Evolutionary conservation across 2,329 filamentous ascomycete genomes (phyloP).

Genomic region (Venturiaceae sp.): DNA sequence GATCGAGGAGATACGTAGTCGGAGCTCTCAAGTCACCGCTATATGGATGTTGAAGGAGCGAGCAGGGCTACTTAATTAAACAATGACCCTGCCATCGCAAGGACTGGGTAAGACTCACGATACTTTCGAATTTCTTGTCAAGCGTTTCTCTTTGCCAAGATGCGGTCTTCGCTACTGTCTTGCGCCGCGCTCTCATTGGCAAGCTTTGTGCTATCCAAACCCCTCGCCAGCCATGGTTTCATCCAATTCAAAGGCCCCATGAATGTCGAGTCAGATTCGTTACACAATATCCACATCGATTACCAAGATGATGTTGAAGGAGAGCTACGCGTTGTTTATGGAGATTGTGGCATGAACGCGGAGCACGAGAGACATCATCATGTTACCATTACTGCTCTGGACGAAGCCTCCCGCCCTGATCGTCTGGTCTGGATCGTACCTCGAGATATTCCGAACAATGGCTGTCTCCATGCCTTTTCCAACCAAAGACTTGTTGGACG

Average conservation of each 20-base stretch:
- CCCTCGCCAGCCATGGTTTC: background rate
- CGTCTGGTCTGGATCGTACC: conserved; percentile 40
- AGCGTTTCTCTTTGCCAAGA: background rate
- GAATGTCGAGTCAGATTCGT: conserved; percentile 25
- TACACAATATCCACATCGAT: conserved; percentile 41
- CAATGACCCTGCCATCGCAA: background rate
- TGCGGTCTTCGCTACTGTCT: background rate
- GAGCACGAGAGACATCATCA: conserved; percentile 31
- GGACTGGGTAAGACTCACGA: background rate
- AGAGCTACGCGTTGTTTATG: conserved; percentile 34
- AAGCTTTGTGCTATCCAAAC: background rate
- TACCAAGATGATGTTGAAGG: conserved; percentile 34
- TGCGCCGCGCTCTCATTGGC: background rate
- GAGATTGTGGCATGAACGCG: conserved; percentile 28
- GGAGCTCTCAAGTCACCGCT: background rate
- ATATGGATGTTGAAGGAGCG: background rate
- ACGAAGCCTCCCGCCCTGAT: conserved; percentile 27
- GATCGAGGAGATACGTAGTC: background rate
- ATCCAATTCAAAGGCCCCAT: conserved; percentile 14
- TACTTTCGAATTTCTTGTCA: background rate
- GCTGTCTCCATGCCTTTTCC: conserved; percentile 37
- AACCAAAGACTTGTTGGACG: conserved; percentile 29
- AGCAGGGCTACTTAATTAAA: background rate
- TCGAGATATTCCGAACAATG: conserved; percentile 24
- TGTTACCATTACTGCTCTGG: conserved; percentile 31